These are phyloP conservation scores for Thielaviopsis ethacetica DNA, from an alignment of 2,329 filamentous ascomycete genomes.

Conservation along the genomic window DNA sequence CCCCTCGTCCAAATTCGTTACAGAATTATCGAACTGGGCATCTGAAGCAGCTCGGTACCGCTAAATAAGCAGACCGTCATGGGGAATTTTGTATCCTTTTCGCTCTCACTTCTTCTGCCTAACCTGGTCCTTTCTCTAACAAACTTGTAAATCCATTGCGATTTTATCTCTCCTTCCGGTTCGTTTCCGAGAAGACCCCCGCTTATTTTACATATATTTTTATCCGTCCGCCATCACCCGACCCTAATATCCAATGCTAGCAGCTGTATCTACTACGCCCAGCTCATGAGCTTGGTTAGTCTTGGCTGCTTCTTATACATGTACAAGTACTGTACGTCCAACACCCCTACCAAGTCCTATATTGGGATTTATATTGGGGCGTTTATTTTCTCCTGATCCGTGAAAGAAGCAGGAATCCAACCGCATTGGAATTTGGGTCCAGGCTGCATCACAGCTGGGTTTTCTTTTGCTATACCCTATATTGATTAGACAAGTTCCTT, in stretches of 20 bases:
- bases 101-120: not conserved
- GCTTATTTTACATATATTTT: not conserved
- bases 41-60: not conserved
- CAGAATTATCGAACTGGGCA: not conserved
- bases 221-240: too few relatives aligned
- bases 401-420: too few relatives aligned
- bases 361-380: too few relatives aligned
- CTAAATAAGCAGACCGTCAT: not conserved
- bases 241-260: too few relatives aligned
- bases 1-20: not conserved
- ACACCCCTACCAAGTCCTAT: not conserved
- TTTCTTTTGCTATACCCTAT: too few relatives aligned
- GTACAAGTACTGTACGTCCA: not conserved
- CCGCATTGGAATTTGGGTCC: too few relatives aligned
- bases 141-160: not conserved
- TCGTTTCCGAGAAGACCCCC: too few relatives aligned
- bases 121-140: not conserved
- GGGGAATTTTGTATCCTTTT: not conserved
- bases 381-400: not conserved
- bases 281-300: too few relatives aligned
- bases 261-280: too few relatives aligned
- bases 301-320: not conserved
- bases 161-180: not conserved
- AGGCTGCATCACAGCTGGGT: too few relatives aligned
- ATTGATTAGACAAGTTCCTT: too few relatives aligned